Evolutionary conservation across 345 rosid genomes (phyloP).

Genomic region (Iberis pinnata): DNA sequence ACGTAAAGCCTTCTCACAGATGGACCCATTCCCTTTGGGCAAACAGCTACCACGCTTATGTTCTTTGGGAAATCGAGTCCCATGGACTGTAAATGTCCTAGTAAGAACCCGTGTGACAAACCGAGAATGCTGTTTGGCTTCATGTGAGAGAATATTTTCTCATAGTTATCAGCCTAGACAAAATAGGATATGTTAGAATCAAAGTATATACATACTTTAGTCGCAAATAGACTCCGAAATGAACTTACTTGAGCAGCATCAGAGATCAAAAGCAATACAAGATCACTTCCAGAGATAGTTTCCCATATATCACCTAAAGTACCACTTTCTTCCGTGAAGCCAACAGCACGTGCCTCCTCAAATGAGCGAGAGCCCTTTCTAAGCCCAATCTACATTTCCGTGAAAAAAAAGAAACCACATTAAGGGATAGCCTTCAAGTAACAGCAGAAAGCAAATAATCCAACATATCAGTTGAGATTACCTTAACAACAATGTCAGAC

Average conservation of each 20-base stretch:
- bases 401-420: neutral
- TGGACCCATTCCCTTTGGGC: constrained; percentile 85
- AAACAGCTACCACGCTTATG: constrained; percentile 67
- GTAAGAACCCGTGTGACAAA: constrained; percentile 83
- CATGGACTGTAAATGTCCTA: constrained; percentile 65
- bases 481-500: constrained; percentile 80
- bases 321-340: constrained; percentile 72
- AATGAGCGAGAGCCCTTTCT: constrained; percentile 80
- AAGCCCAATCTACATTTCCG: constrained; percentile 53
- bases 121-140: constrained; percentile 89
- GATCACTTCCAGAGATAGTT: constrained; percentile 78
- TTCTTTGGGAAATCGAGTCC: constrained; percentile 72
- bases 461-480: constrained; percentile 10
- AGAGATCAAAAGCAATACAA: constrained; percentile 69
- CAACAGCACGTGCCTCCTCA: constrained; percentile 77
- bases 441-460: neutral
- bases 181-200: constrained; percentile 3
- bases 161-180: constrained; percentile 73
- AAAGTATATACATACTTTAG: neutral
- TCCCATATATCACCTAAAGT: constrained; percentile 84
- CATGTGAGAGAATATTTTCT: constrained; percentile 69
- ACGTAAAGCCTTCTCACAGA: constrained; percentile 82
- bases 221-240: neutral
- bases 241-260: constrained; percentile 79
- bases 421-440: constrained; percentile 5